phyloP scores from a whole-genome alignment of 176 grass and related monocot species.

The Microstegium vimineum region DNA sequence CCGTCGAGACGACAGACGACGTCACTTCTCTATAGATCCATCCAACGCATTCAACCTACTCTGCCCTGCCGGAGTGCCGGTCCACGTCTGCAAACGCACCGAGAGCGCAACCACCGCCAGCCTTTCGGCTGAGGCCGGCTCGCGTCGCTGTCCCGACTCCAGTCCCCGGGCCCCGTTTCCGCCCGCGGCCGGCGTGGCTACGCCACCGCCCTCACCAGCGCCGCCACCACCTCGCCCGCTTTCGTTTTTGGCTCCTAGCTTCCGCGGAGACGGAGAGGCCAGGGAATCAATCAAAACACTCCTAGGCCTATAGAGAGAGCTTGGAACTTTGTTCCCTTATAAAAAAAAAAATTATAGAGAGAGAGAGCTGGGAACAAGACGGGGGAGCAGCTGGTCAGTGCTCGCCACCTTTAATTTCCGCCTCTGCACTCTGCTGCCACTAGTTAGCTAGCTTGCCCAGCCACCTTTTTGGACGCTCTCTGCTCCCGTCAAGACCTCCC shows the following conservation, averaged over 20 bases:
- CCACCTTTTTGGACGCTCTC: slow-evolving; percentile 29
- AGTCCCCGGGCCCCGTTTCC: neutral
- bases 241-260: slow-evolving; percentile 42
- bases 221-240: slow-evolving; percentile 18
- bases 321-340: no score
- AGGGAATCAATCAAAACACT: neutral
- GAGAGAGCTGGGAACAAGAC: neutral
- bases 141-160: slow-evolving; percentile 19
- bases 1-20: neutral
- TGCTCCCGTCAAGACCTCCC: slow-evolving; percentile 29
- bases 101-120: slow-evolving; percentile 10
- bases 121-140: slow-evolving; percentile 38
- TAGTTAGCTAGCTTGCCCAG: neutral
- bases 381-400: slow-evolving; percentile 7
- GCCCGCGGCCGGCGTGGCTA: slow-evolving; percentile 15
- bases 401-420: slow-evolving; percentile 40
- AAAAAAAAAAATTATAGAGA: no score
- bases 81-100: slow-evolving; percentile 14
- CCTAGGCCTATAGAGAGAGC: neutral
- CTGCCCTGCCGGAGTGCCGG: no score
- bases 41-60: neutral
- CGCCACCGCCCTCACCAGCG: slow-evolving; percentile 11
- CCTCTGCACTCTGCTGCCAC: neutral
- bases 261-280: neutral
- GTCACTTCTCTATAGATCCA: neutral